Evolutionary conservation across 2,329 filamentous ascomycete genomes (phyloP).

Genomic region (Didymella arachidicola): DNA sequence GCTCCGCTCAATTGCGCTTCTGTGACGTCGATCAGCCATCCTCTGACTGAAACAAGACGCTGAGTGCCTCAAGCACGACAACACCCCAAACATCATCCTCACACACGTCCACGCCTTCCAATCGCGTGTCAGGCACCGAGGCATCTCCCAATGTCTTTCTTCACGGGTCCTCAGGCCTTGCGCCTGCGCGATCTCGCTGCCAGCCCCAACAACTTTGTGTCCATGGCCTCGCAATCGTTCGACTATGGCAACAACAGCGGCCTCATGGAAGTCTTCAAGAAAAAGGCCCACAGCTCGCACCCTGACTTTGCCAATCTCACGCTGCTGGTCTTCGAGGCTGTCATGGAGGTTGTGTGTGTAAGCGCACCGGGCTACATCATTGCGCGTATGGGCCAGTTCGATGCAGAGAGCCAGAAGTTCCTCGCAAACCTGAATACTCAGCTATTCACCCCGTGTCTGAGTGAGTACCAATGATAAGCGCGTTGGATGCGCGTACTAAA

Average conservation of each 20-base stretch:
- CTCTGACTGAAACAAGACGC: slow-evolving; percentile 30
- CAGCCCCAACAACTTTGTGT: slow-evolving; percentile 36
- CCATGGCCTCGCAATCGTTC: slow-evolving; percentile 47
- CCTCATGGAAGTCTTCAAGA: slow-evolving; percentile 44
- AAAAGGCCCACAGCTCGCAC: slow-evolving; percentile 57
- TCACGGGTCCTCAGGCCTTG: slow-evolving; percentile 43
- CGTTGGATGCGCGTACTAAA: neutral
- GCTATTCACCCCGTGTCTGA: slow-evolving; percentile 95
- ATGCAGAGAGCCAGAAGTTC: slow-evolving; percentile 95
- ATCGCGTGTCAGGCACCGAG: slow-evolving; percentile 19
- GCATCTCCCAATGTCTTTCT: slow-evolving; percentile 41
- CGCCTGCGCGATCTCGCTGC: slow-evolving; percentile 46
- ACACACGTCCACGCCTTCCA: slow-evolving; percentile 19
- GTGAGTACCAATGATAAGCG: slow-evolving; percentile 58
- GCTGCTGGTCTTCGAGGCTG: slow-evolving; percentile 90
- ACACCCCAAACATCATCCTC: slow-evolving; percentile 10
- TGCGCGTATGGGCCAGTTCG: slow-evolving; percentile 88
- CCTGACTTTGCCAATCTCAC: slow-evolving; percentile 73
- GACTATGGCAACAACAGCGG: slow-evolving; percentile 41
- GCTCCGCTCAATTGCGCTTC: slow-evolving; percentile 25
- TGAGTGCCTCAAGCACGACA: slow-evolving; percentile 6
- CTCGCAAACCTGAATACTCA: slow-evolving; percentile 95
- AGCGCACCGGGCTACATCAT: slow-evolving; percentile 93
- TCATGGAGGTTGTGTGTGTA: slow-evolving; percentile 94
- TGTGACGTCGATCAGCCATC: slow-evolving; percentile 29